These are phyloP conservation scores for Begonia peltatifolia DNA, from an alignment of 306 rosid species.

Conservation along the genomic window DNA sequence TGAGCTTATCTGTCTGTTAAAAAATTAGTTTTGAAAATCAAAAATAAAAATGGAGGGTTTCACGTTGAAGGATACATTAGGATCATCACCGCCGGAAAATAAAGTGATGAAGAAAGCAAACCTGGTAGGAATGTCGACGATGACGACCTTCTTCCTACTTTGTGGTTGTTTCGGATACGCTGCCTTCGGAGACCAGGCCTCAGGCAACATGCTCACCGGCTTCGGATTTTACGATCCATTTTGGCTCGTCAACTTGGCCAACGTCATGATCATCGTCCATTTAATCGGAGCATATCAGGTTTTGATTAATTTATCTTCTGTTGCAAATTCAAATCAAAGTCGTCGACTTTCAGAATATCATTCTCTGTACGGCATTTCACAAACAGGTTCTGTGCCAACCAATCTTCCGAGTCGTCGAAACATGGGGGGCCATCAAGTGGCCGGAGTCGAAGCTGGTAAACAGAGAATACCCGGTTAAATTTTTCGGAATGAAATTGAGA, in stretches of 20 bases:
- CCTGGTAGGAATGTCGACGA: constrained; percentile 27
- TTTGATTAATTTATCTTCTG: too few species aligned
- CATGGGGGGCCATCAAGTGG: constrained; percentile 25
- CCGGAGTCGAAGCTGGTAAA: constrained; percentile 27
- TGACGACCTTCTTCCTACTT: constrained; percentile 36
- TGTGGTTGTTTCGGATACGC: constrained; percentile 51
- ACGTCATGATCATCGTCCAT: constrained; percentile 39
- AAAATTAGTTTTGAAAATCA: too few species aligned
- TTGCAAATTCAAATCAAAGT: too few species aligned
- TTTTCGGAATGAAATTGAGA: constrained; percentile 10
- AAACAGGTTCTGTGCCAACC: constrained; percentile 35
- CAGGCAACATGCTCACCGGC: constrained; percentile 49
- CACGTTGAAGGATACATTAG: constrained; percentile 44
- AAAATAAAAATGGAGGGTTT: too few species aligned
- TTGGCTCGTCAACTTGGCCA: constrained; percentile 50
- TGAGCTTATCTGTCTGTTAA: too few species aligned
- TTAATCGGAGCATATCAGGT: constrained; percentile 74
- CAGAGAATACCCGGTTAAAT: constrained; percentile 12
- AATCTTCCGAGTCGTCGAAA: constrained; percentile 26
- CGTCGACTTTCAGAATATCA: too few species aligned
- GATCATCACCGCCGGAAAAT: constrained; percentile 51
- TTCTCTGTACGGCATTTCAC: too few species aligned
- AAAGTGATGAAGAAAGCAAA: constrained; percentile 61
- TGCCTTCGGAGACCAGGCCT: constrained; percentile 49
- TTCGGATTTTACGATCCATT: constrained; percentile 44